phyloP scores from a whole-genome alignment of 371 early-diverging fungal species.

The Mucor circinelloides region DNA sequence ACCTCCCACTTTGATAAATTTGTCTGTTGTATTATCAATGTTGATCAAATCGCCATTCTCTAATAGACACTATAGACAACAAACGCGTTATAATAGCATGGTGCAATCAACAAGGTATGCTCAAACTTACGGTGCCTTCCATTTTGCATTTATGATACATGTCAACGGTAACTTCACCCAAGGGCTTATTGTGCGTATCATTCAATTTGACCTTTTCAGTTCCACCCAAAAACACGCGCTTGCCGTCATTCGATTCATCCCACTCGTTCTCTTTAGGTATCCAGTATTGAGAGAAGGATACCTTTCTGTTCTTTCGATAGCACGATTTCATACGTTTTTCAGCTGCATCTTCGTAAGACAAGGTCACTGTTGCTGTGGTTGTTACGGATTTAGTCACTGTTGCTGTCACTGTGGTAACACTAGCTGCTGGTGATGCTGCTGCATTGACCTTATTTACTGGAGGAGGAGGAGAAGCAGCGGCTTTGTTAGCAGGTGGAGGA shows the following conservation, averaged over 20 bases:
- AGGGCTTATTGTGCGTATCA: conserved; percentile 3
- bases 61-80: conserved; percentile 28
- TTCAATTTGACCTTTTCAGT: background rate
- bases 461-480: background rate
- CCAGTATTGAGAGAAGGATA: conserved; percentile 37
- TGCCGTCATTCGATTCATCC: conserved; percentile 33
- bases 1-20: conserved; percentile 27
- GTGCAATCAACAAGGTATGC: background rate
- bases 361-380: background rate
- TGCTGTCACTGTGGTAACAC: background rate
- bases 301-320: conserved; percentile 12
- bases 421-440: background rate
- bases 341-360: background rate
- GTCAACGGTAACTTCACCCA: conserved; percentile 20
- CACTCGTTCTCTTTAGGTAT: conserved; percentile 41
- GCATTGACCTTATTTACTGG: background rate
- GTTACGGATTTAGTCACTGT: background rate
- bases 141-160: conserved; percentile 33
- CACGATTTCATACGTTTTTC: conserved; percentile 7
- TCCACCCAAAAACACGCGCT: conserved; percentile 24
- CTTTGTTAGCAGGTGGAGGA: background rate
- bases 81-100: background rate
- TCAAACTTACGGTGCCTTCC: conserved; percentile 39
- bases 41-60: conserved; percentile 36
- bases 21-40: conserved; percentile 13